A percentile compares a stretch with the other conserved stretches of the same genome.
Evolutionary conservation across 2,329 filamentous ascomycete genomes (phyloP).

Genomic region (Sporothrix brasiliensis): DNA sequence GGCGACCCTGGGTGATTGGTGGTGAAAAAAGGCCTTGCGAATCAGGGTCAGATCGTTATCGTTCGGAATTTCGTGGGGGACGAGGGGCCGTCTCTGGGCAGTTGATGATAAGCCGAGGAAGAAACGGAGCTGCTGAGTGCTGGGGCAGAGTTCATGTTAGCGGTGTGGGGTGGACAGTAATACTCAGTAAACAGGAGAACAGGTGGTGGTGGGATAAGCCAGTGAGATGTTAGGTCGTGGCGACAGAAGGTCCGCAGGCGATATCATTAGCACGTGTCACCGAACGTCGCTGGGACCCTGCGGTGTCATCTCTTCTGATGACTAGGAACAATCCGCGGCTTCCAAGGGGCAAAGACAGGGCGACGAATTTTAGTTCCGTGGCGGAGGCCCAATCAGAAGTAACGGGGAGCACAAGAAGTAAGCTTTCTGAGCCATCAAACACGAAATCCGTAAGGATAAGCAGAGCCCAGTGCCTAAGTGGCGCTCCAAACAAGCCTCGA

Average conservation of each 20-base stretch:
- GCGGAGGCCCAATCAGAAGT: background rate
- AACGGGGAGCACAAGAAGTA: background rate
- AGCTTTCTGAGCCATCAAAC: background rate
- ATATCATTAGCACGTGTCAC: constrained; percentile 29
- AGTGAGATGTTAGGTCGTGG: constrained; percentile 3
- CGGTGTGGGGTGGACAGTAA: constrained; percentile 5
- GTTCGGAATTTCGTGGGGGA: constrained; percentile 11
- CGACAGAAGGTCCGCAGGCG: constrained; percentile 5
- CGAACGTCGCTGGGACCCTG: constrained; percentile 5
- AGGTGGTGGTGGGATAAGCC: constrained; percentile 11
- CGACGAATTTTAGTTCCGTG: constrained; percentile 1
- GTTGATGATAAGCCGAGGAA: constrained; percentile 30
- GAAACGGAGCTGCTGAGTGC: constrained; percentile 1
- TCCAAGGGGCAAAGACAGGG: background rate
- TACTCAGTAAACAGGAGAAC: background rate
- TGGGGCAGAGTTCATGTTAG: constrained; percentile 1
- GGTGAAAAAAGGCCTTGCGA: background rate
- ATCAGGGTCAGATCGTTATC: constrained; percentile 10
- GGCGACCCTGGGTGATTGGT: background rate
- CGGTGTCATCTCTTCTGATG: background rate
- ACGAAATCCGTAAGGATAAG: background rate
- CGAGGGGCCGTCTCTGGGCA: constrained; percentile 12
- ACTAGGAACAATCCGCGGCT: constrained; percentile 23
- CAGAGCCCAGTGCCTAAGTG: background rate
- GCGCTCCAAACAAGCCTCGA: constrained; percentile 1